Evolutionary conservation across 2,329 filamentous ascomycete genomes (phyloP), one percentile per base, ranked within the genome.

Genomic region (Atkinsonella hypoxylon): DNA sequence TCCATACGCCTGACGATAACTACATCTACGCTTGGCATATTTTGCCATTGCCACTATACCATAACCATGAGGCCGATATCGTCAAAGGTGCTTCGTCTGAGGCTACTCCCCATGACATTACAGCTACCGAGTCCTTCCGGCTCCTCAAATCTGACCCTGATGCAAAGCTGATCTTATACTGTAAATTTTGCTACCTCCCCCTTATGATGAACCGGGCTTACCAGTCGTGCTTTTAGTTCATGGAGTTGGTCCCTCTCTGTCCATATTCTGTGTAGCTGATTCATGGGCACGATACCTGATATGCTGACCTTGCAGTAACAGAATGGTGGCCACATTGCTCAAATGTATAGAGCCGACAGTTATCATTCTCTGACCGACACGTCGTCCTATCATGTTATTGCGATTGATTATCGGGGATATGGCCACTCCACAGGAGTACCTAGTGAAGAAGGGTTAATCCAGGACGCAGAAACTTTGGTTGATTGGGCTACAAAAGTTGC

Each of bases 381-480:
- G 2, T 85, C 85, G 2, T 78, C 77, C 0, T 82, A 89, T 50
- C 90, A 96, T 62, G 78, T 95, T 43, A 73, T 96, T n/a, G 80
- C 88, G 39, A 82, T 95, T 59, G 89, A 95, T 71, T 96, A 96
- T 67, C 85, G 90, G 17, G 90, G 90, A 7, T 96, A 88, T 58
- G 90, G 89, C 1, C 76, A 79, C 39, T 93, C 87, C 9, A 87
- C 83, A 0, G 89, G 91, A n/a, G 70, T 68, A 4, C 91, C 91
- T 0, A 84, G 82, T 0, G 91, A 97, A 68, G 70, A 77, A 36
- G 91, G 91, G 0, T 70, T 97, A 8, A 87, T 95, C 50, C 79
- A 78, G 4, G 91, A 97, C 62, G 88, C 83, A 15, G 73, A 85
- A 3, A 75, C 88, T 0, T 70, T 88, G 3, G 73, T 94, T 3